These are phyloP conservation scores for Syzygium oleosum DNA, from an alignment of 345 rosid species.

Conservation along the genomic window DNA sequence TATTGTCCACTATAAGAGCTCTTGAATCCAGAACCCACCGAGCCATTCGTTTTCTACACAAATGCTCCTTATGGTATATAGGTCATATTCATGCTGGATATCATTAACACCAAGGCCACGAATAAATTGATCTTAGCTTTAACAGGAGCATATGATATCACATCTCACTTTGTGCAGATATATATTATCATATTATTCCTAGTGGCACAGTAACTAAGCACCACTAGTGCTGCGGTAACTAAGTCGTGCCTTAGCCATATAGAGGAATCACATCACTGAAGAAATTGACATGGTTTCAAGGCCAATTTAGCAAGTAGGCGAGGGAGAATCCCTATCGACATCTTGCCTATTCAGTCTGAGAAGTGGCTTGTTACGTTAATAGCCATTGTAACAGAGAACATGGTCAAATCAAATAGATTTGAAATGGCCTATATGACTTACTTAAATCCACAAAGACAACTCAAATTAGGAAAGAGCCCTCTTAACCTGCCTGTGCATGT, in stretches of 20 bases:
- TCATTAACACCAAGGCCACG: not conserved
- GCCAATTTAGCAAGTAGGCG: not conserved
- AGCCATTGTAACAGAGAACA: not conserved
- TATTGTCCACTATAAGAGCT: constrained; percentile 5
- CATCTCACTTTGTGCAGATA: constrained; percentile 22
- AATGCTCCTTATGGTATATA: not conserved
- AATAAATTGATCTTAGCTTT: constrained; percentile 3
- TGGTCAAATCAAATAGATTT: not conserved
- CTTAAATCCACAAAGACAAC: not conserved
- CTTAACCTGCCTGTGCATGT: not conserved
- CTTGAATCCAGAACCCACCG: not conserved
- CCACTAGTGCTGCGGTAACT: not conserved
- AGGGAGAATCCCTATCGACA: not conserved
- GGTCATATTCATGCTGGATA: not conserved
- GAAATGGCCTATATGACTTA: not conserved
- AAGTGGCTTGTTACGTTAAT: not conserved
- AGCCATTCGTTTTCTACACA: not conserved
- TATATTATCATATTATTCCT: constrained; percentile 5
- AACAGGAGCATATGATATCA: constrained; percentile 22
- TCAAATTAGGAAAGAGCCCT: not conserved
- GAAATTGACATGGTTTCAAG: not conserved
- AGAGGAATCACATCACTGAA: not conserved
- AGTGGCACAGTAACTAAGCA: constrained; percentile 11
- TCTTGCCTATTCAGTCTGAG: not conserved
- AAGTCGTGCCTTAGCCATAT: not conserved